Evolutionary conservation across 2,329 filamentous ascomycete genomes (phyloP), one percentile per base, ranked within the genome.

Genomic region (Phaeosphaeriaceae sp.): DNA sequence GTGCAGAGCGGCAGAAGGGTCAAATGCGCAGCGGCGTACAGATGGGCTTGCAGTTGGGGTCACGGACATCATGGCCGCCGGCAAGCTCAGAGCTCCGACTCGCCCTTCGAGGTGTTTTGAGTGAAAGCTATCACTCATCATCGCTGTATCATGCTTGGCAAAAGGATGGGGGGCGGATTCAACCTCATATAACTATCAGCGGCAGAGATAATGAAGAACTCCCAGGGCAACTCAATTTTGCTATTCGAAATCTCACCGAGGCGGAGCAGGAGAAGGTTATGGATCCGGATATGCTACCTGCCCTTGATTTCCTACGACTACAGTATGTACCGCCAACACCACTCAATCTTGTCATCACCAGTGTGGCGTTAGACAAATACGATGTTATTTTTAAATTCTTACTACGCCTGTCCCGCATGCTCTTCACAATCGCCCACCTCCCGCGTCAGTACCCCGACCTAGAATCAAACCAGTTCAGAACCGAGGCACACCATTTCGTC

Each of bases 51-150:
- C 87, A 92, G 33, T 79, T 97, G 0, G 89, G 89, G n/a, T 85
- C 84, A 2, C 84, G 91, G 62, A 86, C 90, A 46, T 90, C 82
- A 26, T 97, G 94, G 94, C 94, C 94, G 20, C 94, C 94, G 4
- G 92, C 92, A 18, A 95, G 90, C 70, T 97, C 92, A 0, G 94
- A 97, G 70, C 77, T 99, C n/a, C 85, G 92, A 8, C 80, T 97
- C 4, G 90, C 90, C 0, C 79, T 99, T 15, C 95, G 92, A 82
- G 92, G 91, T 0, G 83, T 97, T 1, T 77, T 97, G 6, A 82
- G 83, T 2, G 92, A 97, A 56, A 90, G 85, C 56, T 90, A 91
- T 60, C 73, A 75, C 38, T 72, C 72, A 1, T 74, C 72, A 8
- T 52, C 61, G 3, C 63, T 73, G 0, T 72, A 70, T 37, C 56